Base-by-base conservation (phyloP, 805 yeast species). In the Cephaloascus fragrans region DNA sequence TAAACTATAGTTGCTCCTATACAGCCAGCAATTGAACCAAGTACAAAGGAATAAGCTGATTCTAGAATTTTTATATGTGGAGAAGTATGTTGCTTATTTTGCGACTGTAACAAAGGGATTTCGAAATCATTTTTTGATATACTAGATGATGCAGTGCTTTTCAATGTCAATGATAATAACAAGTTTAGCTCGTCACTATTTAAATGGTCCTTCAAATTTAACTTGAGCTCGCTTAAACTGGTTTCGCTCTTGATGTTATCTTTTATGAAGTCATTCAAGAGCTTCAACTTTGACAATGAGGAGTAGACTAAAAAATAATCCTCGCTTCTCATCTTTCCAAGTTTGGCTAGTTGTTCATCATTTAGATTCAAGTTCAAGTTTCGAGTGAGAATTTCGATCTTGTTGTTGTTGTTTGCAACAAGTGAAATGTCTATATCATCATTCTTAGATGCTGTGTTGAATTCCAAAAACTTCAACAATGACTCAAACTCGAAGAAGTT, bases 1-100 rank as follows among this genome's bases (percentile, higher is more conserved):
- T 90, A 90, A 34, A 90, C 98, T 14, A 83, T 85, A 4, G 96
- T 86, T n/a, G 98, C 97, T 45, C 98, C 98, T 60, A 90, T 79
- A 50, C 96, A 93, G 42, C 98, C 98, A 26, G 98, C 97, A 37
- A 89, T 72, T 3, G 97, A 87, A 15, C 98, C 98, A 42, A 90
- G 67, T 23, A 83, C 64, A 60, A 90, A 90, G 42, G 94, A 87
- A 62, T 89, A 86, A 40, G 81, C 71, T 6, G 95, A 85, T 54
- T 85, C 94, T 40, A 64, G 65, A 41, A 67, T 64, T 26, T 71
- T 71, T 69, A 69, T 65, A 42, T 66, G 59, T 8, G 64, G 57
- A 40, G 66, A 66, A 51, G 65, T 66, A 43, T 66, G 71, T 26
- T 55, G 50, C 36, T 51, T 51, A 19, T 57, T 49, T 20, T 66